These are phyloP conservation scores for Posidonia australis DNA, from an alignment of 106 monocot species.

Conservation along the genomic window DNA sequence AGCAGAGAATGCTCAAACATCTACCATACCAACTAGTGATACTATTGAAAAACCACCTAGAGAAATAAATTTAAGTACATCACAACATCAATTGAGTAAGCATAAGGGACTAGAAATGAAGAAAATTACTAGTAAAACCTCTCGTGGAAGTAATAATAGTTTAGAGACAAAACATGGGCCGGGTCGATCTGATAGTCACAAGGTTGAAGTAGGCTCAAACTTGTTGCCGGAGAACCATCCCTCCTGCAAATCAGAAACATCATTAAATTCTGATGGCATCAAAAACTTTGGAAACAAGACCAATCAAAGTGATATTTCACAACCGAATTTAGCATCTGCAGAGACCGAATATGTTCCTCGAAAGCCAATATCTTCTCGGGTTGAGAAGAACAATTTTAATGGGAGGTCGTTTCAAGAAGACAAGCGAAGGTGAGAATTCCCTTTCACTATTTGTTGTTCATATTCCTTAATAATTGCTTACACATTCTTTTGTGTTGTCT, in stretches of 20 bases:
- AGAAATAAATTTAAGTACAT: neutral
- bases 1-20: neutral
- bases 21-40: neutral
- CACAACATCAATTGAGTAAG: neutral
- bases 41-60: neutral
- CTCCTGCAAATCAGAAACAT: neutral
- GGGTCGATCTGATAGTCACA: neutral
- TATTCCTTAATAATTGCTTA: neutral
- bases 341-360: neutral
- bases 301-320: neutral
- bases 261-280: neutral
- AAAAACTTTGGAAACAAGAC: neutral
- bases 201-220: neutral
- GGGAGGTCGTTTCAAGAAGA: neutral
- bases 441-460: neutral
- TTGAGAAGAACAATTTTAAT: conserved; percentile 1
- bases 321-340: neutral
- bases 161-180: neutral
- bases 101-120: neutral
- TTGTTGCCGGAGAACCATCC: neutral
- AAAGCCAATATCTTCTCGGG: neutral
- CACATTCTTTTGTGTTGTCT: neutral
- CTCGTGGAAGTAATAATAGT: neutral
- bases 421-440: neutral
- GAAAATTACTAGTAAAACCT: neutral